A percentile compares a stretch with the other conserved stretches of the same genome.
These are phyloP conservation scores for Mrakia hoshinonis DNA, from an alignment of 768 basidiomycete genomes.

Conservation along the genomic window DNA sequence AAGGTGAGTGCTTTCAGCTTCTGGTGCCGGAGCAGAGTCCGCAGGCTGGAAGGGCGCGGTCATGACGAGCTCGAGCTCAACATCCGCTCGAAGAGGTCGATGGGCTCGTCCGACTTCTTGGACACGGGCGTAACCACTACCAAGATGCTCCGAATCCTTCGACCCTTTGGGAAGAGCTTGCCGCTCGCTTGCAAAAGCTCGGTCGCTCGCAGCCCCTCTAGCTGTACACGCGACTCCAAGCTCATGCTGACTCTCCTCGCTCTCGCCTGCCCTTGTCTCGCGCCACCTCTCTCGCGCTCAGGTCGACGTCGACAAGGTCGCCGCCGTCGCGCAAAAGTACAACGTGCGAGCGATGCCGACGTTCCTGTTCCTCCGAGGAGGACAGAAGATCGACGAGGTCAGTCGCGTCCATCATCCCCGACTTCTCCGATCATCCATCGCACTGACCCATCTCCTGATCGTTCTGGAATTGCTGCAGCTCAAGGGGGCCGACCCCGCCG, in stretches of 20 bases:
- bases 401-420: not conserved
- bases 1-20: constrained; percentile 10
- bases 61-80: not conserved
- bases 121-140: too few relatives aligned
- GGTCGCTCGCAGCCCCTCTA: not conserved
- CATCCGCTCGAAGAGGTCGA: constrained; percentile 24
- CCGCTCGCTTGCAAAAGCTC: not conserved
- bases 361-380: constrained; percentile 41
- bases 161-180: too few relatives aligned
- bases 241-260: not conserved
- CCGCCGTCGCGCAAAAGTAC: constrained; percentile 36
- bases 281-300: constrained; percentile 32
- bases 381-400: constrained; percentile 40
- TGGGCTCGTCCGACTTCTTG: constrained; percentile 38
- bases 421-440: not conserved
- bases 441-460: not conserved
- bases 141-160: too few relatives aligned
- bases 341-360: constrained; percentile 40
- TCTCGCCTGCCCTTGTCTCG: not conserved
- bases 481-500: constrained; percentile 39
- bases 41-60: not conserved
- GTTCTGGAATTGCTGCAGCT: constrained; percentile 31
- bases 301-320: constrained; percentile 40
- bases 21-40: not conserved
- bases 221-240: not conserved